Conservation (phyloP, 1,284 basidiomycete genomes). For the Porodaedalea pini region DNA sequence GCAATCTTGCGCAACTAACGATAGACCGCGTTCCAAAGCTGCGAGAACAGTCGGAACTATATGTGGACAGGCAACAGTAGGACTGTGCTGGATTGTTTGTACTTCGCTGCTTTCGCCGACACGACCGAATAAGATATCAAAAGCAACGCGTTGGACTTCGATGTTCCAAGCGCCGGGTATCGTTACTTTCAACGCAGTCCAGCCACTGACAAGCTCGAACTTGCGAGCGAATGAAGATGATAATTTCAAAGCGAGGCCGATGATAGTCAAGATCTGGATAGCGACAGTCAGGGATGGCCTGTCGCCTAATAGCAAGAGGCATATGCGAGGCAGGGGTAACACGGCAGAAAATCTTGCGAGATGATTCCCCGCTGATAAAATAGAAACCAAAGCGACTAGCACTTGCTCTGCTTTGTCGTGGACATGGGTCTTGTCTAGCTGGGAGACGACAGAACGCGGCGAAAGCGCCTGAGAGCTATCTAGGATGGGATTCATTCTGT, state of each 20-base stretch:
- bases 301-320: slow-evolving; percentile 68
- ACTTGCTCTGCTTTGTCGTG: slow-evolving; percentile 62
- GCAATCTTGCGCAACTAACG: slow-evolving; percentile 35
- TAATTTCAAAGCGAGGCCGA: slow-evolving; percentile 49
- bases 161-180: slow-evolving; percentile 66
- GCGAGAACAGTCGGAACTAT: slow-evolving; percentile 67
- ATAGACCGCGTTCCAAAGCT: slow-evolving; percentile 45
- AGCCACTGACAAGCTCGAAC: slow-evolving; percentile 74
- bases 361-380: slow-evolving; percentile 49
- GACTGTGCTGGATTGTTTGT: slow-evolving; percentile 19
- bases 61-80: slow-evolving; percentile 52
- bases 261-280: slow-evolving; percentile 55
- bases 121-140: slow-evolving; percentile 61
- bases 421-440: slow-evolving; percentile 43
- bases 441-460: slow-evolving; percentile 53
- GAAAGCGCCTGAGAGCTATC: slow-evolving; percentile 39
- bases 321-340: slow-evolving; percentile 71
- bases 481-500: slow-evolving; percentile 16
- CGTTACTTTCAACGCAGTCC: slow-evolving; percentile 62
- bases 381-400: slow-evolving; percentile 53
- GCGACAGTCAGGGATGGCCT: slow-evolving; percentile 58
- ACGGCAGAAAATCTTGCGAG: slow-evolving; percentile 62
- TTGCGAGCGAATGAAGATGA: slow-evolving; percentile 63
- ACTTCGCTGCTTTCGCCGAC: slow-evolving; percentile 6
- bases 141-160: slow-evolving; percentile 58